Evolutionary conservation across 2,329 filamentous ascomycete genomes (phyloP).

Genomic region (Penicillium sp.): DNA sequence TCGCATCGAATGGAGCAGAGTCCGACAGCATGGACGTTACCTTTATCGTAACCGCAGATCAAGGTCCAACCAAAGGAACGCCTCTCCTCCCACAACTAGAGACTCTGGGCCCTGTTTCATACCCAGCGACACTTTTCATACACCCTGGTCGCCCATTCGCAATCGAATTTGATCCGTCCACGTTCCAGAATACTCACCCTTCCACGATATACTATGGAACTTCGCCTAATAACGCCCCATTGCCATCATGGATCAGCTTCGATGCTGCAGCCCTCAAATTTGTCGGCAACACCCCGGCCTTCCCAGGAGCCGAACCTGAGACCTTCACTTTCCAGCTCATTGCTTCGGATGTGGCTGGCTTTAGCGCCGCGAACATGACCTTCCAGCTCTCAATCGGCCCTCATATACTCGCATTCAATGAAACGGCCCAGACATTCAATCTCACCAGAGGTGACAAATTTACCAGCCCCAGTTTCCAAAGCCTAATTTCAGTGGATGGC

Average conservation of each 20-base stretch:
- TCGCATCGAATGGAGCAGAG: slow-evolving; percentile 67
- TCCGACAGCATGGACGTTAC: slow-evolving; percentile 65
- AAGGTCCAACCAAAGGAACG: slow-evolving; percentile 36
- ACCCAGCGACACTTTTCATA: slow-evolving; percentile 40
- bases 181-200: slow-evolving; percentile 60
- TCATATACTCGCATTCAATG: slow-evolving; percentile 67
- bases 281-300: slow-evolving; percentile 68
- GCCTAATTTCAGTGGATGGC: slow-evolving; percentile 60
- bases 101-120: slow-evolving; percentile 36
- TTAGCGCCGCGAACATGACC: slow-evolving; percentile 62
- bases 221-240: slow-evolving; percentile 72
- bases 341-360: slow-evolving; percentile 78
- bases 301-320: slow-evolving; percentile 67
- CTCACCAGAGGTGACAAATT: slow-evolving; percentile 56
- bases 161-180: slow-evolving; percentile 68
- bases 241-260: slow-evolving; percentile 85
- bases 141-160: slow-evolving; percentile 54
- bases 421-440: slow-evolving; percentile 58
- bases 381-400: slow-evolving; percentile 73
- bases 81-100: slow-evolving; percentile 39
- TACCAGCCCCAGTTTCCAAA: slow-evolving; percentile 53
- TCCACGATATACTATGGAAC: slow-evolving; percentile 73
- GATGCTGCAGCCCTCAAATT: slow-evolving; percentile 65
- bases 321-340: slow-evolving; percentile 71
- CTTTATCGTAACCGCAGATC: slow-evolving; percentile 64